phyloP scores from a whole-genome alignment of 805 yeast species.

The Danielozyma ontarioensis region DNA sequence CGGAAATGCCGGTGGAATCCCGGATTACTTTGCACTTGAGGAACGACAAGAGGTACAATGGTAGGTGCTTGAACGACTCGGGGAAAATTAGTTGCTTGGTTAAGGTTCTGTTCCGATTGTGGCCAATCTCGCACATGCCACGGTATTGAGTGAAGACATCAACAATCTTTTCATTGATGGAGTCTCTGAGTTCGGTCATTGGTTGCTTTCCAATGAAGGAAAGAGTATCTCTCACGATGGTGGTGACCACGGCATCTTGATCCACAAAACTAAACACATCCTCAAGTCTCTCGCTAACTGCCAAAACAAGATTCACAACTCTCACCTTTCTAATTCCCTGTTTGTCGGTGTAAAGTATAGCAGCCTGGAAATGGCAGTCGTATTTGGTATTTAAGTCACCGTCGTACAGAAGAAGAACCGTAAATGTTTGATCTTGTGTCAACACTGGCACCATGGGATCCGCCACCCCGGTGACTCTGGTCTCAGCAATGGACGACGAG shows the following conservation, averaged over 20 bases:
- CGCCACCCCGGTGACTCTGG: slow-evolving; percentile 20
- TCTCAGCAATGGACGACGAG: slow-evolving; percentile 19
- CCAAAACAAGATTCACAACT: slow-evolving; percentile 77
- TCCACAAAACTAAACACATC: slow-evolving; percentile 79
- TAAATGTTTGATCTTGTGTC: slow-evolving; percentile 57
- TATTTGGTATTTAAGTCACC: slow-evolving; percentile 62
- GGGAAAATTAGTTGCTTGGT: slow-evolving; percentile 74
- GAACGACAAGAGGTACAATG: slow-evolving; percentile 63
- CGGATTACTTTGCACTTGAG: slow-evolving; percentile 63
- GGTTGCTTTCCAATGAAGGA: slow-evolving; percentile 38
- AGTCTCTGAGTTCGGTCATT: slow-evolving; percentile 32
- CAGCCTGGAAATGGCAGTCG: slow-evolving; percentile 90
- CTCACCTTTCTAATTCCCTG: slow-evolving; percentile 79
- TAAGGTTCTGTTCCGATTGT: slow-evolving; percentile 27
- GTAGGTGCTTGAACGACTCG: slow-evolving; percentile 66
- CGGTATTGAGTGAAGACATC: slow-evolving; percentile 46
- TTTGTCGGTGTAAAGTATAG: slow-evolving; percentile 74
- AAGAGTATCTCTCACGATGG: slow-evolving; percentile 36
- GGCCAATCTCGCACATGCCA: slow-evolving; percentile 42
- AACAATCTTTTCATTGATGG: slow-evolving; percentile 35
- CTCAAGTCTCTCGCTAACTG: slow-evolving; percentile 67
- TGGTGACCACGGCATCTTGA: slow-evolving; percentile 43
- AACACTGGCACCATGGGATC: slow-evolving; percentile 73
- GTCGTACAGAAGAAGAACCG: slow-evolving; percentile 72
- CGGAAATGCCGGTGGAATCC: slow-evolving; percentile 40